phyloP scores from a whole-genome alignment of 805 yeast genomes.

The Suhomyces xylopsoci region DNA sequence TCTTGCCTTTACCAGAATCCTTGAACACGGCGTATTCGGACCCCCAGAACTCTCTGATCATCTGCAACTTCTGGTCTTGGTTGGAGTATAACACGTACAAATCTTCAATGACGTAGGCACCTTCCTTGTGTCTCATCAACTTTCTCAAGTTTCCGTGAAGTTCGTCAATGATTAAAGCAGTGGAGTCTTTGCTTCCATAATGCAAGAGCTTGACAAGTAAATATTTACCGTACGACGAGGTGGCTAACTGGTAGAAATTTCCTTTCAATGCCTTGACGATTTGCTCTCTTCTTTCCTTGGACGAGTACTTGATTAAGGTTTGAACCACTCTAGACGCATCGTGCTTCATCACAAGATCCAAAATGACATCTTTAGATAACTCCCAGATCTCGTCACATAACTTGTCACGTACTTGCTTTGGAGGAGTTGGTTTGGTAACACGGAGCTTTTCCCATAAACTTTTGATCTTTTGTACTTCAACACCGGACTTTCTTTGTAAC shows the following conservation, averaged over 20 bases:
- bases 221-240: conserved; percentile 92
- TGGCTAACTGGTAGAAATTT: conserved; percentile 75
- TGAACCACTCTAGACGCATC: conserved; percentile 96
- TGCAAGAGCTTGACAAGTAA: conserved; percentile 83
- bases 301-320: conserved; percentile 82
- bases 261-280: conserved; percentile 72
- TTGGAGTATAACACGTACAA: conserved; percentile 80
- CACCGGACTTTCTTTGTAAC: conserved; percentile 82
- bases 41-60: conserved; percentile 96
- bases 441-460: conserved; percentile 87
- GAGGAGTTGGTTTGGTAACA: conserved; percentile 77
- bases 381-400: conserved; percentile 84
- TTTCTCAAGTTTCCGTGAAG: conserved; percentile 88
- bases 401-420: conserved; percentile 72
- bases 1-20: conserved; percentile 63
- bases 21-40: conserved; percentile 89
- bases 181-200: conserved; percentile 82
- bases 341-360: conserved; percentile 88
- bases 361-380: conserved; percentile 68
- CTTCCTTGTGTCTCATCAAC: conserved; percentile 94
- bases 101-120: conserved; percentile 97
- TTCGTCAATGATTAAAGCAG: conserved; percentile 74
- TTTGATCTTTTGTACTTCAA: conserved; percentile 80
- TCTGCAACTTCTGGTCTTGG: conserved; percentile 79
- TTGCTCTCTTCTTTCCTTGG: conserved; percentile 71